Evolutionary conservation across 306 rosid species (phyloP), one percentile per base, ranked within the genome.

Genomic region (Acmispon strigosus): DNA sequence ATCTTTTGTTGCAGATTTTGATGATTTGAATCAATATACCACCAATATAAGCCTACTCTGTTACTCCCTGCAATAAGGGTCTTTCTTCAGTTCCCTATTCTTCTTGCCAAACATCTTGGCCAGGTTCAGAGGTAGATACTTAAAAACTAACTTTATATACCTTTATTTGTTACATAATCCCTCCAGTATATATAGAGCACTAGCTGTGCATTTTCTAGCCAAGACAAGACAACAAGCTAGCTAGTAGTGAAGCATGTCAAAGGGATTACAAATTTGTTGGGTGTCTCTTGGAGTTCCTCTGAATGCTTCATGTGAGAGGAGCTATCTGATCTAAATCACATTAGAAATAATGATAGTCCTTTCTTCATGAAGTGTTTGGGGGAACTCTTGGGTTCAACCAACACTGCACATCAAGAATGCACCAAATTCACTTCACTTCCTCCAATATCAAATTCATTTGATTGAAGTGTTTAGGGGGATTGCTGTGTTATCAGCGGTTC

Each of bases 241-340:
- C 45, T 15, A 32, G 13, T 27, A 27, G 32, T 27, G 32, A 27
- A 27, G 32, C 32, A 27, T 2, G 32, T 3, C 2, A 27, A 27
- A 27, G 37, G 37, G 37, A 32, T 32, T 32, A 32, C 37, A 32
- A 5, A 34, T 60, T 39, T 61, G 67, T 61, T 61, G 50, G 19
- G 12, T 41, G 47, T 59, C 27, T 24, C 62, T 56, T 56, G 62
- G 19, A 56, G 62, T 56, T 56, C 62, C 42, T 56, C 62, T 27
- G 41, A 56, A 56, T 18, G 42, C 60, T 85, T 85, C 87, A 58
- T 7, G 8, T 41, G 16, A n/a, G n/a, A 42, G 45, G 60, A 63
- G 53, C 42, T 41, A 15, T 1, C 10, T 10, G 32, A 27, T 27
- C 32, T 27, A 27, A 2, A 6, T 7, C 59, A 18, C 11, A 12